A percentile compares a stretch with the other conserved stretches of the same genome.
phyloP scores from a whole-genome alignment of 768 basidiomycete species.

The Dioszegia hungarica region DNA sequence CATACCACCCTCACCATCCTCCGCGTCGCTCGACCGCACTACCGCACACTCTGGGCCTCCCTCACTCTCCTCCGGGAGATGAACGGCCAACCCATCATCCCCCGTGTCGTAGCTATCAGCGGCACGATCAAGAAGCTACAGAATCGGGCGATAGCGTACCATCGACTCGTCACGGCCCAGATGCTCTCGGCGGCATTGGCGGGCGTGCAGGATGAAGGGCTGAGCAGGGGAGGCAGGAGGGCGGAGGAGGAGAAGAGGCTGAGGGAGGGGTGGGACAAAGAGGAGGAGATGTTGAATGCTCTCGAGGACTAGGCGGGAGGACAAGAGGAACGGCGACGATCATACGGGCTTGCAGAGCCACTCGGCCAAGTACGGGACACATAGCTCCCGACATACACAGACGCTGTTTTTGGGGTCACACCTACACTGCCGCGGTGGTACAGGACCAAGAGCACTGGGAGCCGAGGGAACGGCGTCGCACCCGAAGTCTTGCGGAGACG shows the following conservation, averaged over 20 bases:
- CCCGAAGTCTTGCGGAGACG: too few relatives aligned
- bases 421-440: too few relatives aligned
- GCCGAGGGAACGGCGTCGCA: too few relatives aligned
- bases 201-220: background rate
- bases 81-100: slow-evolving; percentile 59
- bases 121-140: slow-evolving; percentile 86
- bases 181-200: slow-evolving; percentile 7
- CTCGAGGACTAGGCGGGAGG: slow-evolving; percentile 4
- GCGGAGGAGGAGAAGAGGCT: slow-evolving; percentile 6
- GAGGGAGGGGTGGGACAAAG: slow-evolving; percentile 1
- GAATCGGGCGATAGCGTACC: slow-evolving; percentile 33
- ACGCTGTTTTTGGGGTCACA: too few relatives aligned
- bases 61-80: slow-evolving; percentile 65
- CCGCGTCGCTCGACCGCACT: slow-evolving; percentile 75
- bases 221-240: background rate
- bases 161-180: slow-evolving; percentile 25
- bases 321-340: too few relatives aligned
- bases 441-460: too few relatives aligned
- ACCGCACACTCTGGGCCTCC: slow-evolving; percentile 73
- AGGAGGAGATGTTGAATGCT: slow-evolving; percentile 10
- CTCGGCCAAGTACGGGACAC: too few relatives aligned
- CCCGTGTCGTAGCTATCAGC: slow-evolving; percentile 73
- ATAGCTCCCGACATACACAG: too few relatives aligned
- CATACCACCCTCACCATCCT: slow-evolving; percentile 78
- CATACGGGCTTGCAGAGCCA: too few relatives aligned